Base-by-base conservation (phyloP, 495 filamentous ascomycete genomes). In the Umbilicaria muhlenbergii region DNA sequence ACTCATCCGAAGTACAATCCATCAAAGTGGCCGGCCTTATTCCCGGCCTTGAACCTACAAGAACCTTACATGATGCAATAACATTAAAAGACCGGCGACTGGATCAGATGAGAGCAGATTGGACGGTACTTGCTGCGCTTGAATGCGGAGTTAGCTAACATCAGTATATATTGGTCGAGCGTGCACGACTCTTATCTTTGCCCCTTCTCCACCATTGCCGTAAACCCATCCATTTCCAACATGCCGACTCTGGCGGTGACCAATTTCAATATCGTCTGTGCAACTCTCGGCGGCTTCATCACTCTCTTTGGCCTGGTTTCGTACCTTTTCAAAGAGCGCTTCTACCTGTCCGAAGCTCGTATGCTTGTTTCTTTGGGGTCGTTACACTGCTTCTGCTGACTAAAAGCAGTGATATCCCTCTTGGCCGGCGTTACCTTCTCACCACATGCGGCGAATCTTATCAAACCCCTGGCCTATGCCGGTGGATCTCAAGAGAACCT, bases 281-380 rank as follows among this genome's bases (percentile, higher is more conserved):
- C 83, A 44, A 77, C 81, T 10, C 62, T 94, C 11, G 88, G 88
- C 19, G 86, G 83, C 14, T 96, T 89, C 63, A 78, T 96, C 36
- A 85, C 82, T 2, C 52, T 92, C 16, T 96, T 92, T 56, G 85
- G 83, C 8, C 66, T 94, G 33, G 85, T 94, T 0, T 91, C 84
- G 3, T 93, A 88, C 59, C 71, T 94, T 11, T 71, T 80, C 60
- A 94, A 94, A 55, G 87, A 94, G 63, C 78, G 74, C 50, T 88
- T 87, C 58, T 94, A 93, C 55, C 72, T 96, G 5, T 92, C 84
- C 13, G 88, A 94, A 70, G 83, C 87, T 45, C 69, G 85, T 88
- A 66, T 45, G 82, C 72, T 16, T 13, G 24, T 15, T 12, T 19
- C 11, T 42, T n/a, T 17, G 11, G 16, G 15, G 13, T 36, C 45